Evolutionary conservation across 495 filamentous ascomycete species (phyloP), one percentile per base, ranked within the genome.

Genomic region (Massariosphaeria phaeospora): DNA sequence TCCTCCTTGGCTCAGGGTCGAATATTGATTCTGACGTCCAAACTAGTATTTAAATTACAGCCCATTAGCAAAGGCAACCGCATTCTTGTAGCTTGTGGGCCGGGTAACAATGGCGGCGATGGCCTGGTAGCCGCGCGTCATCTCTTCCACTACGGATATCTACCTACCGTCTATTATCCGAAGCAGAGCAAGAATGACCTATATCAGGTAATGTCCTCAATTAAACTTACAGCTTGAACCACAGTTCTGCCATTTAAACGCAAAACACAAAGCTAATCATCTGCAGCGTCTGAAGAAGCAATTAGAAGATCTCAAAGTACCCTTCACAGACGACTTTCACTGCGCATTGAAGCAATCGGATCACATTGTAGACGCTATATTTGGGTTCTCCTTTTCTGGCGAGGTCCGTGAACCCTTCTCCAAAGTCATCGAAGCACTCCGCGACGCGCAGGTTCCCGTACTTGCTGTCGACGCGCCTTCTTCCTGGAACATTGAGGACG

Each of bases 71-170:
- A 79, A 64, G 89, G 91, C 2, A 81, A 76, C 47, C 78, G 84
- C 41, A 72, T 98, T 36, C 79, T 98, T 29, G 82, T 98, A 2
- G 87, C 90, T 49, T 95, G 91, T 60, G 93, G 93, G 24, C 93
- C 93, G 38, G 90, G 90, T 34, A 96, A 96, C 67, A 96, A 96
- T 63, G 90, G 93, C 59, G 93, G 93, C 21, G 93, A 98, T 67
- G 94, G 93, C 1, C 83, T 98, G 34, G 93, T 98, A 21, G 90
- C 91, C 33, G 94, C 94, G 34, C 83, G 93, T 29, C 93, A 98
- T 70, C 80, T 98, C n/a, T 83, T 77, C 63, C 89, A 96, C 67
- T 97, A 90, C 70, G 89, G 90, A 54, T 98, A 97, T 70, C 79
- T 79, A 29, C 93, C 93, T 15, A 85, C 82, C 24, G 75, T 97